Conservation (phyloP, 176 grass and related monocot species). For the Aegilops longissima region DNA sequence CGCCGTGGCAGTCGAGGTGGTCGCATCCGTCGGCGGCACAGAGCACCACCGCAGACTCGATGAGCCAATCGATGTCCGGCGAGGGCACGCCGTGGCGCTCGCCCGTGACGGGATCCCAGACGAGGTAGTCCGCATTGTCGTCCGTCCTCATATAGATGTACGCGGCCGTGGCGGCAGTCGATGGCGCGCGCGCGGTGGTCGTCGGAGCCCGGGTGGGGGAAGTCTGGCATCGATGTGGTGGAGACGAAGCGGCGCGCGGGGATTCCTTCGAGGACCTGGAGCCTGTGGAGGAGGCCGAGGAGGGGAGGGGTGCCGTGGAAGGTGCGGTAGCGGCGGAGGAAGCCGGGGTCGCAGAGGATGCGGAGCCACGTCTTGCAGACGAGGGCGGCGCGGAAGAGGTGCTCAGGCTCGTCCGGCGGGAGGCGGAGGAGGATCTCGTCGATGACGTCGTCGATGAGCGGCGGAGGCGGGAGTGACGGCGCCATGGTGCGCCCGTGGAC, state of each 20-base stretch:
- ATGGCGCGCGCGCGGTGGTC: not conserved
- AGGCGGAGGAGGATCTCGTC: not conserved
- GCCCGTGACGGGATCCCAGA: not conserved
- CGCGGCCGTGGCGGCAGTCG: not conserved
- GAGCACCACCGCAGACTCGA: not conserved
- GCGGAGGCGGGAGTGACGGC: not conserved
- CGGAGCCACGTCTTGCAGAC: not conserved
- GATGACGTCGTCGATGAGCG: not conserved
- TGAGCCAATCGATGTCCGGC: not conserved
- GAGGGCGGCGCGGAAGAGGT: not conserved
- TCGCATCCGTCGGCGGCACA: not conserved
- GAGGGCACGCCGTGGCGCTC: not conserved
- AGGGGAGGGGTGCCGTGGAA: not conserved
- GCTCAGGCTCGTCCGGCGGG: not conserved
- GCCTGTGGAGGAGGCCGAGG: not conserved
- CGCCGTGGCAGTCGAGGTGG: slow-evolving; percentile 1
- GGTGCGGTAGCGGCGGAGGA: not conserved
- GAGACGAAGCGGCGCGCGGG: not conserved
- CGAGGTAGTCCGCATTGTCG: not conserved
- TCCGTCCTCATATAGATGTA: not conserved
- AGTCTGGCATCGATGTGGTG: not conserved
- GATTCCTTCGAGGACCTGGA: not conserved
- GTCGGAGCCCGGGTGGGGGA: not conserved
- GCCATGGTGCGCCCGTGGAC: not conserved
- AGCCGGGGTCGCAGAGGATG: not conserved